phyloP scores from a whole-genome alignment of 139 green algal genomes.

The Chlorella sp. region DNA sequence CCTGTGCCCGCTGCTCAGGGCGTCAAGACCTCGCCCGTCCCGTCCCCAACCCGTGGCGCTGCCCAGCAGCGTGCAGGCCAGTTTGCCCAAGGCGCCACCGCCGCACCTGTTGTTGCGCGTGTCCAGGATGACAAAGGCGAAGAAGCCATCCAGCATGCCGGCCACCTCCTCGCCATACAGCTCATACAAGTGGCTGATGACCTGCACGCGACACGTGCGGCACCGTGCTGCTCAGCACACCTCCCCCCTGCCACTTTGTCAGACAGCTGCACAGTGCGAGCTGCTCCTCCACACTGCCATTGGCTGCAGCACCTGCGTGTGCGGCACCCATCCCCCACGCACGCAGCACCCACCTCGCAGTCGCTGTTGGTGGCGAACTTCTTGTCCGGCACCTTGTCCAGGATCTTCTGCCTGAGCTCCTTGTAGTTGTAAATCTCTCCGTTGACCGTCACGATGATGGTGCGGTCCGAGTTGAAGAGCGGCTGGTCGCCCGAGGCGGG shows the following conservation, averaged over 20 bases:
- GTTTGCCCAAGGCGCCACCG: too few species aligned
- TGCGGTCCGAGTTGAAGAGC: slow-evolving; percentile 53
- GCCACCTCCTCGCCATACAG: slow-evolving; percentile 72
- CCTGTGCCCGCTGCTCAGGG: neutral
- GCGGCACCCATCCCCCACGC: too few species aligned
- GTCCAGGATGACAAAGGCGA: slow-evolving; percentile 60
- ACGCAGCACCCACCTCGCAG: slow-evolving; percentile 54
- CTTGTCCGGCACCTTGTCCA: slow-evolving; percentile 41
- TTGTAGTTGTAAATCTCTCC: slow-evolving; percentile 88
- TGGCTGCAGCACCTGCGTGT: too few species aligned
- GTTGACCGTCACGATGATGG: slow-evolving; percentile 65
- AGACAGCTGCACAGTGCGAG: too few species aligned
- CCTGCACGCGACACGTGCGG: too few species aligned
- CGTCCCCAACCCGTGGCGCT: too few species aligned
- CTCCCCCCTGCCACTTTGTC: too few species aligned
- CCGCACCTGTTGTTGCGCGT: slow-evolving; percentile 26
- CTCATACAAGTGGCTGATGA: slow-evolving; percentile 76
- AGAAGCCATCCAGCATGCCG: slow-evolving; percentile 91
- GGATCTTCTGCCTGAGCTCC: slow-evolving; percentile 40
- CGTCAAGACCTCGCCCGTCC: too few species aligned
- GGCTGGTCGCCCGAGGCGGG: slow-evolving; percentile 59
- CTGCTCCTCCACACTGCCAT: too few species aligned
- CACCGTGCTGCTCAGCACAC: too few species aligned
- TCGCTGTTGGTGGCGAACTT: slow-evolving; percentile 64
- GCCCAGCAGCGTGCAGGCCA: too few species aligned